Percentiles rank a stretch among this genome's conserved stretches.
Evolutionary conservation across 1,284 basidiomycete species (phyloP).

Genomic region (Naganishia sp.): DNA sequence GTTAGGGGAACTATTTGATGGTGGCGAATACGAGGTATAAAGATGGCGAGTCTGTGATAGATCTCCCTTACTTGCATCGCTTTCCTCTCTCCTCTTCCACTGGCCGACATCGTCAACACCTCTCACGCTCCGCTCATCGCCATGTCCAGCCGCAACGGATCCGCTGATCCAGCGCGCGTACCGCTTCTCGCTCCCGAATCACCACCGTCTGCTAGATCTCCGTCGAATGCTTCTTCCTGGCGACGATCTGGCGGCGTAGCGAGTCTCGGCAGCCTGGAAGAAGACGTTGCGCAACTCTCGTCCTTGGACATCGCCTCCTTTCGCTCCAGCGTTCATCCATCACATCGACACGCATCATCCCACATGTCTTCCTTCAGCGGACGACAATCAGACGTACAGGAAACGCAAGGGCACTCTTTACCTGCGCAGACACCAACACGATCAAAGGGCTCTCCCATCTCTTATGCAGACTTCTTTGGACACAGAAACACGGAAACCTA

Average conservation of each 20-base stretch:
- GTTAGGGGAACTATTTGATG: background rate
- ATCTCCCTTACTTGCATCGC: background rate
- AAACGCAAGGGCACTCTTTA: background rate
- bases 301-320: background rate
- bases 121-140: background rate
- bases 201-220: background rate
- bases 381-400: background rate
- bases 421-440: background rate
- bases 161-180: conserved; percentile 6
- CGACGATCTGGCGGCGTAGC: conserved; percentile 5
- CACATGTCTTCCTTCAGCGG: background rate
- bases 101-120: background rate
- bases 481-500: conserved; percentile 13
- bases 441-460: background rate
- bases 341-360: conserved; percentile 1
- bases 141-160: conserved; percentile 3
- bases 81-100: background rate
- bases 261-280: conserved; percentile 22
- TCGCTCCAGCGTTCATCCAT: background rate
- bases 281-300: conserved; percentile 21
- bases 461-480: conserved; percentile 6
- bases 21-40: background rate
- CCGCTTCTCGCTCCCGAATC: background rate
- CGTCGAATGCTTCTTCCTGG: conserved; percentile 7
- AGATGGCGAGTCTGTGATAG: background rate